Base-by-base conservation (phyloP, 2,329 filamentous ascomycete species). In the Aspergillus tubingensis region DNA sequence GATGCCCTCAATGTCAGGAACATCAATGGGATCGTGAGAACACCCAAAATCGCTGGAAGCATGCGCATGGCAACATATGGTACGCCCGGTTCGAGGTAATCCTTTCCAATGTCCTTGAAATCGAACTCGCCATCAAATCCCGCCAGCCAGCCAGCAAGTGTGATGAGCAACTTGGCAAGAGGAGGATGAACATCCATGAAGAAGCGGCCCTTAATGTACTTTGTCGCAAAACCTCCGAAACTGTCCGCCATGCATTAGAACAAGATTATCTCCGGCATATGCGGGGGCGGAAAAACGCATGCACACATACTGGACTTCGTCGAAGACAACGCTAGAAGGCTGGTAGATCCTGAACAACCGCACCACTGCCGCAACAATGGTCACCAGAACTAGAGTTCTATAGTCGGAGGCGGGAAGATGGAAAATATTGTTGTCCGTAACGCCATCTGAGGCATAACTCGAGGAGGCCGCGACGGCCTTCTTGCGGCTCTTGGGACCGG, bases 101-200 rank as follows among this genome's bases (percentile, higher is more conserved):
- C 95, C 81, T 98, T 97, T 78, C 95, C 95, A 79, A 99, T 99
- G 69, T 99, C 93, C 83, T 98, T 99, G 83, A 99, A 99, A 77
- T 98, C 95, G 76, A 99, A 99, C 65, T 92, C 85, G 66, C 95
- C 95, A 74, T 97, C 86, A 77, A 98, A 99, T 57, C 95, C 95
- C 70, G 93, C 95, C 65, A 97, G 79, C 88, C 91, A 99, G 69
- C 94, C 95, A 65, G 93, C 92, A 62, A 99, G 86, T 55, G 95
- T 96, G 72, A 99, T 94, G 68, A 99, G 88, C 75, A 99, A 87
- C 83, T 99, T 99, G 67, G 95, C 95, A 62, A 99, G 85, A 49
- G 95, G 95, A 32, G 95, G 95, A 76, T 99, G 95, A n/a, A 99
- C 95, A 76, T 99, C 95, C 95, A 99, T 99, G 79, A 99, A 99